Base-by-base conservation (phyloP, 495 filamentous ascomycete genomes). In the Aspergillus bertholletiae region DNA sequence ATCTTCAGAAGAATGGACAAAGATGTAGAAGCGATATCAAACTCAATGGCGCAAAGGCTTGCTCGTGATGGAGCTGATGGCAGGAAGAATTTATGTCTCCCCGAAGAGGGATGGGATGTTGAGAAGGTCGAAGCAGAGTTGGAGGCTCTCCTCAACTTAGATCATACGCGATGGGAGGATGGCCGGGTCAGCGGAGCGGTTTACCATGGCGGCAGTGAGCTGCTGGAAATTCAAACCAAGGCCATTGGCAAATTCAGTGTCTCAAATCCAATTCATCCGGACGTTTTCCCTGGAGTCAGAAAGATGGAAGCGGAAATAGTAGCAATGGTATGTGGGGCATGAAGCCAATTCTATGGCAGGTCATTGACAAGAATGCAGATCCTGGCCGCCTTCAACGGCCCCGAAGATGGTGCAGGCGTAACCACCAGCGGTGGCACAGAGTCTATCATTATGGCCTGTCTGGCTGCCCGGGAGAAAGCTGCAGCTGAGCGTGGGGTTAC, bases 291-390 rank as follows among this genome's bases (percentile, higher is more conserved):
- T 39, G 94, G 92, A 30, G 92, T 99, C 26, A 78, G 94, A 60
- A 99, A 99, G 78, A 99, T 99, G 94, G 94, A 99, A 74, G 93
- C 94, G 24, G 94, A 99, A 76, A 79, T 97, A 64, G 94, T 99
- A 35, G 86, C 92, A 51, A 99, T 99, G 94, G 90, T 85, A 72
- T 57, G 65, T 60, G 7, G 30, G 18, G 5, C 20, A 15, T 27
- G n/a, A n/a, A n/a, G n/a, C n/a, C n/a, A n/a, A n/a, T n/a, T n/a
- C n/a, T n/a, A n/a, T 35, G 24, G 24, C 53, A 39, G 46, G 43
- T 53, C n/a, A 41, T 34, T 39, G 7, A 9, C 6, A 30, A 41
- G 24, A n/a, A 40, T 40, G 24, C 61, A 85, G 83, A 83, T 96
- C 45, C 75, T 97, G 37, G 78, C 82, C 27, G 74, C 97, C 70